Evolutionary conservation across 352 stramenopile species (phyloP).

Genomic region (Pythium apleroticum): DNA sequence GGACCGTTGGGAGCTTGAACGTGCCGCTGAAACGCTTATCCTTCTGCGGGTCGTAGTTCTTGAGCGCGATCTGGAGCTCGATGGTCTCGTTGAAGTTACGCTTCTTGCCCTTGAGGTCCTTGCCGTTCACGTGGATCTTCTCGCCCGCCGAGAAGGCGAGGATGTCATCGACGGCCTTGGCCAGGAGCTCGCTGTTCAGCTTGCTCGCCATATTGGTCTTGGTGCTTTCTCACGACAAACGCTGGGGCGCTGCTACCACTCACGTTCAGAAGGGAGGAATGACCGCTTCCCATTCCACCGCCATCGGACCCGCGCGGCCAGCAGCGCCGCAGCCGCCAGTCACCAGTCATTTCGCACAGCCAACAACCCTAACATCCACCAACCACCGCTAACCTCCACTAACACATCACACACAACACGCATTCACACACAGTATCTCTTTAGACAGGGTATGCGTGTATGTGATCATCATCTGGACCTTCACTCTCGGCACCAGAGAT

Average conservation of each 20-base stretch:
- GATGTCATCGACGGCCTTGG: slow-evolving; percentile 95
- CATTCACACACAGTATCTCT: not conserved
- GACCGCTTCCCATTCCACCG: slow-evolving; percentile 12
- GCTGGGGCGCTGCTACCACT: slow-evolving; percentile 63
- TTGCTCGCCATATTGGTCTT: slow-evolving; percentile 86
- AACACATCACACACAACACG: slow-evolving; percentile 11
- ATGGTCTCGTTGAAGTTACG: slow-evolving; percentile 99
- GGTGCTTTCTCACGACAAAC: slow-evolving; percentile 25
- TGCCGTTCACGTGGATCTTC: slow-evolving; percentile 89
- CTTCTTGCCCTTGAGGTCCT: slow-evolving; percentile 98
- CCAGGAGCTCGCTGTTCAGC: slow-evolving; percentile 96
- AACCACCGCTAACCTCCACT: slow-evolving; percentile 13
- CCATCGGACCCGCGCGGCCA: not conserved
- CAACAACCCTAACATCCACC: slow-evolving; percentile 22
- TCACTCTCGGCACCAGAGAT: not conserved
- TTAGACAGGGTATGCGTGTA: not conserved
- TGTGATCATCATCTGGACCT: not conserved
- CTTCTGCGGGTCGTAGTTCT: slow-evolving; percentile 99
- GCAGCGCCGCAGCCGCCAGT: not conserved
- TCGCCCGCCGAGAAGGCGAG: slow-evolving; percentile 95
- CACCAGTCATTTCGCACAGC: slow-evolving; percentile 25
- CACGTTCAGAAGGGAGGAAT: slow-evolving; percentile 82
- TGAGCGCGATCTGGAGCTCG: slow-evolving; percentile 98
- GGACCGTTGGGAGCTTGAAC: slow-evolving; percentile 97
- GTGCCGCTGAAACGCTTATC: slow-evolving; percentile 99